Evolutionary conservation across 495 filamentous ascomycete genomes (phyloP), one percentile per base, ranked within the genome.

Genomic region (Cairneyella variabilis): DNA sequence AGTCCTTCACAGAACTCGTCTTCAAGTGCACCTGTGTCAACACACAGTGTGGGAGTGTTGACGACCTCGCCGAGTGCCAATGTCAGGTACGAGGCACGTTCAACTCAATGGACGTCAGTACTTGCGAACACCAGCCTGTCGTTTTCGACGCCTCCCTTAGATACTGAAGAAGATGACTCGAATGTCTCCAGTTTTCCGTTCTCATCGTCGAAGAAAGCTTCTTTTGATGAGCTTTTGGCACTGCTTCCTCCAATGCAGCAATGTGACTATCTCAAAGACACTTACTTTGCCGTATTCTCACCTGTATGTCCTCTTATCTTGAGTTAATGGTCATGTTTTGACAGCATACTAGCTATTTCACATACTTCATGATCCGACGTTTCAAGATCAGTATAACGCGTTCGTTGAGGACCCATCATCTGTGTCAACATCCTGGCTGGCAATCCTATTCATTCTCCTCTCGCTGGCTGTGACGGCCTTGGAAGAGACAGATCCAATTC

Each of bases 361-460:
- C 55, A 75, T 75, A 52, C 65, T 77, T 7, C 74, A 76, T 46
- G 74, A 76, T 47, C 61, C 73, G 46, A 74, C 72, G 1, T 77
- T 77, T 27, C 70, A 73, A 27, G 65, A 70, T 4, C 71, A 77
- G 30, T 77, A 76, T 57, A 65, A 70, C 36, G 66, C 69, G 12
- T 76, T 76, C 34, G 70, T 68, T 36, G 67, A 71, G 53, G 64
- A 76, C 26, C 70, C 74, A 0, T 59, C 61, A 32, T 71, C 68
- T 42, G 68, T 71, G 2, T 66, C 69, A 18, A 63, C 60, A 0
- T 67, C 72, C 34, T 76, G 71, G 72, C 60, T 76, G 18, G 68
- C 71, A 27, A 56, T 77, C 8, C 57, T 77, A 6, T 77, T 77
- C 40, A 66, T 68, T 16, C 65, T 76, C 28, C 56, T 77, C 12